These are phyloP conservation scores for Xylariaceae sp. DNA, from an alignment of 2,329 filamentous ascomycete species.

Conservation along the genomic window DNA sequence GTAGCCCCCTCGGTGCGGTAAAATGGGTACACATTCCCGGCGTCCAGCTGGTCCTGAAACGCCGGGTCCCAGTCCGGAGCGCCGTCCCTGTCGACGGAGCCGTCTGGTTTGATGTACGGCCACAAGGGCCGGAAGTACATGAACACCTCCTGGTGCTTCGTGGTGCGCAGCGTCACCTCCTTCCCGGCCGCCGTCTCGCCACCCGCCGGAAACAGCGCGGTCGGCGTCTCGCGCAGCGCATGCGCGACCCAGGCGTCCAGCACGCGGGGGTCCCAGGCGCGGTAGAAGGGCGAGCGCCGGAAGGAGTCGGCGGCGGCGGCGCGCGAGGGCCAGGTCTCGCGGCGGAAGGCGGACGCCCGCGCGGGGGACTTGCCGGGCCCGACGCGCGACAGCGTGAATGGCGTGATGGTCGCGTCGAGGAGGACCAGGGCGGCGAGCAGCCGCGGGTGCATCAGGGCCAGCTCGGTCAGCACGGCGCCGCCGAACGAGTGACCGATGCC, in stretches of 20 bases:
- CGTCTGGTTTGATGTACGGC: slow-evolving; percentile 44
- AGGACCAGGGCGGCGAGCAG: slow-evolving; percentile 75
- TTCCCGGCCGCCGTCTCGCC: slow-evolving; percentile 35
- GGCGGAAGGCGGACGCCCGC: slow-evolving; percentile 68
- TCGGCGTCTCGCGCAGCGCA: slow-evolving; percentile 77
- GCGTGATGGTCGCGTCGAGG: slow-evolving; percentile 80
- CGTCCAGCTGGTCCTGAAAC: slow-evolving; percentile 39
- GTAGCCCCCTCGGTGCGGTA: slow-evolving; percentile 67
- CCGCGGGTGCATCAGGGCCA: slow-evolving; percentile 78
- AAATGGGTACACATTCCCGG: slow-evolving; percentile 53
- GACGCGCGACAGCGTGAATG: slow-evolving; percentile 45
- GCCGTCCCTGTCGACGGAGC: slow-evolving; percentile 45
- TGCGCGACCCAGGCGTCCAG: slow-evolving; percentile 72
- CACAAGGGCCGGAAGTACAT: slow-evolving; percentile 70
- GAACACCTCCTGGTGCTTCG: slow-evolving; percentile 86
- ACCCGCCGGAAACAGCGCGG: slow-evolving; percentile 55
- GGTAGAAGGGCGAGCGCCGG: slow-evolving; percentile 73
- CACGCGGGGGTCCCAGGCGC: slow-evolving; percentile 79
- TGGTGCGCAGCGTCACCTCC: slow-evolving; percentile 73
- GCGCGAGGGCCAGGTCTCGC: slow-evolving; percentile 82
- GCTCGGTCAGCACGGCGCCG: slow-evolving; percentile 70
- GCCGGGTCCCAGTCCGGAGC: slow-evolving; percentile 51
- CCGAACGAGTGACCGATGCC: slow-evolving; percentile 92
- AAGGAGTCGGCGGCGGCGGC: slow-evolving; percentile 69
- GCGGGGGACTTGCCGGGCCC: slow-evolving; percentile 47